Evolutionary conservation across 176 grass and related monocot species (phyloP), one percentile per base, ranked within the genome.

Genomic region (Avena sativa): DNA sequence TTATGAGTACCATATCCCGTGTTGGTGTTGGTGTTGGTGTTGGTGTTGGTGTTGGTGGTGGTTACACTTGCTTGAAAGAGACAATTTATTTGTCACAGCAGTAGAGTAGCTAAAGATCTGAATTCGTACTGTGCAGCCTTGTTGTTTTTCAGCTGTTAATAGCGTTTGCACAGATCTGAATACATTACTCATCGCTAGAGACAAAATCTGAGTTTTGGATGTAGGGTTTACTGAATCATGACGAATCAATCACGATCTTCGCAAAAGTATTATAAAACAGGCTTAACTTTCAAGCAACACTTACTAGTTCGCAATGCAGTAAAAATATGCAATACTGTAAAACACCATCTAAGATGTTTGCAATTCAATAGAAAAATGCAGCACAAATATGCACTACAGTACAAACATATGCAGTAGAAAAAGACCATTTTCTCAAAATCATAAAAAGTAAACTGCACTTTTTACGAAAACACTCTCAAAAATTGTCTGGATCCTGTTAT

Each of bases 11-110:
- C 28, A 28, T 28, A 28, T 28, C 28, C 28, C 28, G 28, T 28
- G 28, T 28, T 28, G 28, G 28, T 28, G 28, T 28, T 28, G 28
- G 28, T n/a, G n/a, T n/a, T n/a, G n/a, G n/a, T n/a, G n/a, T n/a
- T n/a, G n/a, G n/a, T n/a, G n/a, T n/a, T n/a, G n/a, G n/a, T n/a
- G n/a, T n/a, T n/a, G n/a, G n/a, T 36, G 26, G 25, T 61, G 61
- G 26, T 71, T 51, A 68, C 52, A 50, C 26, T 78, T 71, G 9
- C n/a, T 72, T 19, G n/a, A 64, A 74, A 84, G 75, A 43, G 66
- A 79, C 72, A 38, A 76, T 15, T 34, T 62, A 71, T 60, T 61
- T n/a, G 44, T 50, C 61, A 50, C 44, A 14, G 25, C 44, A 14
- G 25, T 7, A 65, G 23, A 66, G 79, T 32, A 51, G 12, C 71